These are phyloP conservation scores for Pseudozyma hubeiensis DNA, from an alignment of 1,284 basidiomycete species.

Conservation along the genomic window DNA sequence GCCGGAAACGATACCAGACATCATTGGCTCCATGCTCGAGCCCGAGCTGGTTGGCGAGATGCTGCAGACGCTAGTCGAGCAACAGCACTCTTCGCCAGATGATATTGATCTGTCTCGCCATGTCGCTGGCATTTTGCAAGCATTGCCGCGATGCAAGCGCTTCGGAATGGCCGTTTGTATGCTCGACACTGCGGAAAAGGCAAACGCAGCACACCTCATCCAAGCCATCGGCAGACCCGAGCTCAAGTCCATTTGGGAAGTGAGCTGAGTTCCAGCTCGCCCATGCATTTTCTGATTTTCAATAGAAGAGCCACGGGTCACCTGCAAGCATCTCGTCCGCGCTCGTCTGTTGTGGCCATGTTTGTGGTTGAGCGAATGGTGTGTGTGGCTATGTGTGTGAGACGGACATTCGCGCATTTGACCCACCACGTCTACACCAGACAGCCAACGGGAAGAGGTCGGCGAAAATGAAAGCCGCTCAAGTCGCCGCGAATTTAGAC, in stretches of 20 bases:
- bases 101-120: neutral
- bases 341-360: neutral
- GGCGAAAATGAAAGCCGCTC: constrained; percentile 10
- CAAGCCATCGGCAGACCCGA: constrained; percentile 17
- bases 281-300: neutral
- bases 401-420: too few species aligned
- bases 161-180: constrained; percentile 40
- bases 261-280: constrained; percentile 1
- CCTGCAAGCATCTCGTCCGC: neutral
- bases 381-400: neutral
- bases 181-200: constrained; percentile 36
- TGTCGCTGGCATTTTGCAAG: constrained; percentile 4
- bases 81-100: constrained; percentile 3
- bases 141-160: constrained; percentile 33
- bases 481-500: constrained; percentile 11
- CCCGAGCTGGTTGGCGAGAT: constrained; percentile 35
- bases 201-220: constrained; percentile 15
- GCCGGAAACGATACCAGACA: constrained; percentile 23
- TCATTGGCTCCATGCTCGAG: constrained; percentile 43
- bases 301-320: too few species aligned
- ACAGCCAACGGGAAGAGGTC: neutral
- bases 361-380: neutral
- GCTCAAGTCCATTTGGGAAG: constrained; percentile 28
- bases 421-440: too few species aligned
- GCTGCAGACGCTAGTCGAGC: constrained; percentile 16